Percentiles rank a stretch among this genome's conserved stretches.
These are phyloP conservation scores for Hsuehochloa calcarea DNA, from an alignment of 176 grass and related monocot genomes.

Conservation along the genomic window DNA sequence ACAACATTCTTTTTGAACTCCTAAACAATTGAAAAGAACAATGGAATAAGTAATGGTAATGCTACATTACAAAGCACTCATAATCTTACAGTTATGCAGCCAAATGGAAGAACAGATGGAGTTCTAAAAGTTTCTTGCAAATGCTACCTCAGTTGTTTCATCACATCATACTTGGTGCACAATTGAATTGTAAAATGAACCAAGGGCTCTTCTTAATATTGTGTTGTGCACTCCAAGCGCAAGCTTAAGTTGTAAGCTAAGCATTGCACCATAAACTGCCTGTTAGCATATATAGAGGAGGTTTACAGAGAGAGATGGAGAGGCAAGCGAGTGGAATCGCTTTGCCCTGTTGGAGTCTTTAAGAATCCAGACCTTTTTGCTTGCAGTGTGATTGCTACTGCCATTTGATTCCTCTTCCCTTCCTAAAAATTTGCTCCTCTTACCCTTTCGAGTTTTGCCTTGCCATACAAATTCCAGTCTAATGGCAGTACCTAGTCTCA, in stretches of 20 bases:
- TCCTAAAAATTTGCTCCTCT: neutral
- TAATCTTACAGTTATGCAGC: neutral
- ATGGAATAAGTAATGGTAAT: neutral
- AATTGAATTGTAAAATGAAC: neutral
- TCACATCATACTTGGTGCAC: slow-evolving; percentile 23
- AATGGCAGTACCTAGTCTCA: neutral
- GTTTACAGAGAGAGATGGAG: neutral
- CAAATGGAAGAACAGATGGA: neutral
- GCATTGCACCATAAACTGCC: neutral
- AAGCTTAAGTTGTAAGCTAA: slow-evolving; percentile 36
- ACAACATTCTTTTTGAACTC: neutral
- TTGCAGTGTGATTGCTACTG: slow-evolving; percentile 19
- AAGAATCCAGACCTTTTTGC: slow-evolving; percentile 45
- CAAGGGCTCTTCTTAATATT: neutral
- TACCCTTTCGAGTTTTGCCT: neutral
- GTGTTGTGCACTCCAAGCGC: neutral
- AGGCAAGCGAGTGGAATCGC: slow-evolving; percentile 45
- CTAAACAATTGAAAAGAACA: neutral
- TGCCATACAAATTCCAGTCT: neutral
- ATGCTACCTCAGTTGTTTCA: slow-evolving; percentile 28
- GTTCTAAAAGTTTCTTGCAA: neutral
- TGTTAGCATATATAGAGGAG: neutral
- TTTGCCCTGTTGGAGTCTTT: slow-evolving; percentile 42
- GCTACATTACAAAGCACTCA: neutral
- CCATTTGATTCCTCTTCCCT: slow-evolving; percentile 11